Conservation (phyloP, 116 monocot species). For the Posidonia oceanica region DNA sequence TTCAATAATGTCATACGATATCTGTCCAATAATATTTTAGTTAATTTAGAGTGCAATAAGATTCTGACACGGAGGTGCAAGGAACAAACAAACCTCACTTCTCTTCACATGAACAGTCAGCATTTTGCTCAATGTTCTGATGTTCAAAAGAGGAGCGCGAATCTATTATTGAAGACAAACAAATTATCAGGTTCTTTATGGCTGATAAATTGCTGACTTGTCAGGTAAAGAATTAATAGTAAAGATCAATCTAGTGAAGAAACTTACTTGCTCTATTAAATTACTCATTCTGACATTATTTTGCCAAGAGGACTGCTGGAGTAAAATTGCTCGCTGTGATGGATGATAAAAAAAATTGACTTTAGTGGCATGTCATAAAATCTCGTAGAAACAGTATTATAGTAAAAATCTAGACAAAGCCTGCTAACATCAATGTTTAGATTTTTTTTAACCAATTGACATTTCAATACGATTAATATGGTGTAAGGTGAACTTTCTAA, state of each 20-base stretch:
- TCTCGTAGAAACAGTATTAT: not conserved
- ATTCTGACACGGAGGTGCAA: not conserved
- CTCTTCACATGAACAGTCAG: slow-evolving; percentile 65
- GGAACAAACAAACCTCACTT: slow-evolving; percentile 57
- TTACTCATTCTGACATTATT: slow-evolving; percentile 73
- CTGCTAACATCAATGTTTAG: not conserved
- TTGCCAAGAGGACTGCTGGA: slow-evolving; percentile 92
- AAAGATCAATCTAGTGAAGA: not conserved
- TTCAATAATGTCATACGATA: slow-evolving; percentile 72
- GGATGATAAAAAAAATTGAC: not conserved
- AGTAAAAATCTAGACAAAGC: not conserved
- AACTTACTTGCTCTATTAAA: slow-evolving; percentile 82
- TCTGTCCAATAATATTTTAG: slow-evolving; percentile 24
- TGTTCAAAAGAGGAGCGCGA: slow-evolving; percentile 60
- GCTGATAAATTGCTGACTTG: not conserved
- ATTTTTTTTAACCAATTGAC: not conserved
- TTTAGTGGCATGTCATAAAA: not conserved
- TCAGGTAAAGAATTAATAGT: not conserved
- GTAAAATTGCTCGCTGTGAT: slow-evolving; percentile 68
- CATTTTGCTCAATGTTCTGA: slow-evolving; percentile 74
- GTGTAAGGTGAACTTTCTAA: too few species aligned
- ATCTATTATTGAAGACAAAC: slow-evolving; percentile 3
- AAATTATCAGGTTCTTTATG: not conserved
- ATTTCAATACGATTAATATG: not conserved
- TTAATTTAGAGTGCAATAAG: not conserved